Base-by-base conservation (phyloP, 2,329 filamentous ascomycete genomes). In the Pseudomassariella vexata region DNA sequence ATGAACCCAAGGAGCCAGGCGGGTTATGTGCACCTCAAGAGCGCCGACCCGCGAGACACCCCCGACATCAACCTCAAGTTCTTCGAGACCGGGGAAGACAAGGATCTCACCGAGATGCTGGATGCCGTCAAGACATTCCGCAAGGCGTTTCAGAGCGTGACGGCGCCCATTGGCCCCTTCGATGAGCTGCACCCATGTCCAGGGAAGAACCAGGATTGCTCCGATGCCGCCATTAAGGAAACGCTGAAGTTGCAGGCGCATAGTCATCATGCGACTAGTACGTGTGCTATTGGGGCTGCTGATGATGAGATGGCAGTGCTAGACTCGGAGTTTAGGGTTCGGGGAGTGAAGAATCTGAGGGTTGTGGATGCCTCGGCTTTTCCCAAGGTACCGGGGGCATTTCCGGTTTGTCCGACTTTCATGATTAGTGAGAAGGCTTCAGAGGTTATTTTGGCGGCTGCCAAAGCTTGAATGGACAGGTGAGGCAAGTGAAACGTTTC, bases 41-140 rank as follows among this genome's bases (percentile, higher is more conserved):
- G 76, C 0, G 58, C 70, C 0, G 70, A 85, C 47, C 80, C 81
- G 0, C 69, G 74, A 1, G 79, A 83, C 31, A 59, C 66, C 5
- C 82, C 82, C 0, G 57, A 72, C 6, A 80, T 85, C 42, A 60
- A 64, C 35, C 81, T 78, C 58, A 73, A 76, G 49, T 81, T 70
- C 53, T 81, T 74, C 56, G 63, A 68, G 28, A 59, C 62, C 0
- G 70, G 71, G 9, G 58, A 48, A 9, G 60, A 66, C 8, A 35
- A 44, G 21, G 48, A 51, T 28, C 30, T 49, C 24, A 39, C 45
- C 30, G 44, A 44, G 9, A 42, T 50, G 41, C 32, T 45, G 9
- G 48, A 51, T 22, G 48, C 48, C 10, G 39, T 42, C 10, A 46
- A 64, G 35, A 63, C 73, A 5, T 57, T 68, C 0, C 66, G 73